Evolutionary conservation across 805 yeast genomes (phyloP).

Genomic region (Naumovozyma castellii): DNA sequence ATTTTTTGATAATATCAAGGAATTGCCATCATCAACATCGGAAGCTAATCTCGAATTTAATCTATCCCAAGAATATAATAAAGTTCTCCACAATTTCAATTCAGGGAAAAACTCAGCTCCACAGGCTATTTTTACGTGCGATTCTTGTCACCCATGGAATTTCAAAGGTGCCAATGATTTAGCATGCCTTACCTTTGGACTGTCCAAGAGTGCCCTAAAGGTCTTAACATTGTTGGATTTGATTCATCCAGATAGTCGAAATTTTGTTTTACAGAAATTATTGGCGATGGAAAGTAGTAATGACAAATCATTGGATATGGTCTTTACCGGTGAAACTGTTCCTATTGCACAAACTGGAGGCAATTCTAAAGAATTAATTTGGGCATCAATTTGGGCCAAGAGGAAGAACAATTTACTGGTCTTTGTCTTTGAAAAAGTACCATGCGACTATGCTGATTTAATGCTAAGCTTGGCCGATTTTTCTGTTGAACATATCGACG

Average conservation of each 20-base stretch:
- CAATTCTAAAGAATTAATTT: slow-evolving; percentile 37
- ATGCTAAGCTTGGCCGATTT: slow-evolving; percentile 30
- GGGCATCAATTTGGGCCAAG: slow-evolving; percentile 89
- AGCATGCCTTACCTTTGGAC: slow-evolving; percentile 78
- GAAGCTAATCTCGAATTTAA: neutral
- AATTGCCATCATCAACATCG: neutral
- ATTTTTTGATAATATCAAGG: slow-evolving; percentile 12
- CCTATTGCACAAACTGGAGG: slow-evolving; percentile 49
- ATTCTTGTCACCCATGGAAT: slow-evolving; percentile 62
- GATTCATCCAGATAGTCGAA: slow-evolving; percentile 64
- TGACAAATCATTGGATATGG: slow-evolving; percentile 36
- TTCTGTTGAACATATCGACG: slow-evolving; percentile 15
- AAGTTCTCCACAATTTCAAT: slow-evolving; percentile 52
- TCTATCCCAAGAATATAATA: slow-evolving; percentile 15
- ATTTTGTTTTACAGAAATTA: slow-evolving; percentile 51
- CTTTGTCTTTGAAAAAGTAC: slow-evolving; percentile 79
- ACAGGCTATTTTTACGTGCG: slow-evolving; percentile 78
- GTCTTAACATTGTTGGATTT: slow-evolving; percentile 61
- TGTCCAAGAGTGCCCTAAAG: slow-evolving; percentile 51
- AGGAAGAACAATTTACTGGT: slow-evolving; percentile 56
- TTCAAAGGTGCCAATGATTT: slow-evolving; percentile 78
- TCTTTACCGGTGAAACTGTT: slow-evolving; percentile 72
- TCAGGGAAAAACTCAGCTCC: slow-evolving; percentile 62
- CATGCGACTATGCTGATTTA: slow-evolving; percentile 51
- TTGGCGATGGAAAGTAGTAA: slow-evolving; percentile 19